Evolutionary conservation across 257 asterid genomes (phyloP), one percentile per base, ranked within the genome.

Genomic region (Nyctanthes arbortristis): DNA sequence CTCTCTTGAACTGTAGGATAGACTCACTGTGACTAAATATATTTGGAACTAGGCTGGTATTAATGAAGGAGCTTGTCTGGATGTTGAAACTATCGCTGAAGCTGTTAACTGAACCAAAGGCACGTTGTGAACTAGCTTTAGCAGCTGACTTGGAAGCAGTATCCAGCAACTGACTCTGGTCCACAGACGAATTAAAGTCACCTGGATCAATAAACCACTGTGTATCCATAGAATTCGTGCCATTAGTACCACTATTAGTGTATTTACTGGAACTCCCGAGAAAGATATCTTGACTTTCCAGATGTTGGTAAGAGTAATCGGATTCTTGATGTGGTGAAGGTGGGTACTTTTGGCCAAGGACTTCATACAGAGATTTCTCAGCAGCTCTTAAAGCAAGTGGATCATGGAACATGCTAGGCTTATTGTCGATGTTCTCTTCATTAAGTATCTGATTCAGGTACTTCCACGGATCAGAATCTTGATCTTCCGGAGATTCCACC

Each of bases 361-460:
- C 92, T 70, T 89, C 98, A 58, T 88, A 91, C 43, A 93, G 76
- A 14, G 93, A 87, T 81, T 87, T 93, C 85, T 93, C 98, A 28
- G 97, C 73, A 71, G 93, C 96, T 70, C 79, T 85, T 55, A 90
- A 76, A 71, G 96, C 94, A 49, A 93, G 87, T 54, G 98, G 98
- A 77, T 93, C 98, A 66, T 86, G 87, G 75, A 91, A 91, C 97
- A 93, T 87, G 84, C 98, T 91, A 7, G 96, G 96, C 73, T 85
- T 87, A 71, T 91, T 94, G 58, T 85, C 94, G 81, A 91, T 79
- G 78, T 84, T 79, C 82, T 93, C 98, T 84, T 93, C 98, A 61
- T 87, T 64, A 36, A 93, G 89, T 61, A 93, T 89, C 84, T 91
- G 96, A 73, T 91, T 87, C 22, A 90, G 88, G 84, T 84, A 93